phyloP scores from a whole-genome alignment of 1,284 basidiomycete species.

The Coriolopsis trogii region DNA sequence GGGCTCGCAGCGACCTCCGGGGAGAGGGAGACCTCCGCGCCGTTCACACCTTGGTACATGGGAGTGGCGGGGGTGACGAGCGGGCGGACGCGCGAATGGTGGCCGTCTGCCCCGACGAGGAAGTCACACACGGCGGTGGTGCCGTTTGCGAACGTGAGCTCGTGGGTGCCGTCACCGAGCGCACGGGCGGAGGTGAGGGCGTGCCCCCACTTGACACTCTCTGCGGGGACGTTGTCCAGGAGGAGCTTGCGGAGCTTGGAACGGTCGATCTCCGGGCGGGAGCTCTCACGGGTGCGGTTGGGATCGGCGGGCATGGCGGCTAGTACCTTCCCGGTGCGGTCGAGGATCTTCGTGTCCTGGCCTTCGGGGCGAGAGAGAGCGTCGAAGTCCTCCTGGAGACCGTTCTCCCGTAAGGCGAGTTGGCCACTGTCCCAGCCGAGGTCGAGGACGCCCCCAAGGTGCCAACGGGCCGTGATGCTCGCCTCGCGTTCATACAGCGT shows the following conservation, averaged over 20 bases:
- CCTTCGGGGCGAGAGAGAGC: slow-evolving; percentile 11
- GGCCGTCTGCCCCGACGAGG: slow-evolving; percentile 50
- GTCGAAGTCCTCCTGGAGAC: slow-evolving; percentile 13
- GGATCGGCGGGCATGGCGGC: background rate
- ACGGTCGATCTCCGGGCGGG: slow-evolving; percentile 18
- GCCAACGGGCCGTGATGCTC: slow-evolving; percentile 5
- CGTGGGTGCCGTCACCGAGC: slow-evolving; percentile 9
- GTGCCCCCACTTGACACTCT: slow-evolving; percentile 15
- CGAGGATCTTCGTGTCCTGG: slow-evolving; percentile 8
- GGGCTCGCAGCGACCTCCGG: background rate
- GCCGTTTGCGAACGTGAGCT: slow-evolving; percentile 15
- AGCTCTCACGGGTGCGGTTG: background rate
- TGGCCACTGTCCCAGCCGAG: slow-evolving; percentile 18
- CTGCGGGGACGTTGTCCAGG: slow-evolving; percentile 11
- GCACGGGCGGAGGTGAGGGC: slow-evolving; percentile 3
- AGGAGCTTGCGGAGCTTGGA: slow-evolving; percentile 12
- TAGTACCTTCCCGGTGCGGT: slow-evolving; percentile 1
- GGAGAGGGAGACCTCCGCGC: slow-evolving; percentile 11
- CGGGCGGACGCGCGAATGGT: slow-evolving; percentile 44
- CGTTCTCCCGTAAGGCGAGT: slow-evolving; percentile 19
- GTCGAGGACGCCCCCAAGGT: slow-evolving; percentile 19
- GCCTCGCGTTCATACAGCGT: slow-evolving; percentile 6
- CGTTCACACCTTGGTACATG: slow-evolving; percentile 4
- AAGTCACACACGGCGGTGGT: slow-evolving; percentile 16
- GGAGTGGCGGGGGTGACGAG: slow-evolving; percentile 25